A percentile compares a stretch with the other conserved stretches of the same genome.
Conservation (phyloP, 352 stramenopile genomes). For the Phytophthora tentaculata region DNA sequence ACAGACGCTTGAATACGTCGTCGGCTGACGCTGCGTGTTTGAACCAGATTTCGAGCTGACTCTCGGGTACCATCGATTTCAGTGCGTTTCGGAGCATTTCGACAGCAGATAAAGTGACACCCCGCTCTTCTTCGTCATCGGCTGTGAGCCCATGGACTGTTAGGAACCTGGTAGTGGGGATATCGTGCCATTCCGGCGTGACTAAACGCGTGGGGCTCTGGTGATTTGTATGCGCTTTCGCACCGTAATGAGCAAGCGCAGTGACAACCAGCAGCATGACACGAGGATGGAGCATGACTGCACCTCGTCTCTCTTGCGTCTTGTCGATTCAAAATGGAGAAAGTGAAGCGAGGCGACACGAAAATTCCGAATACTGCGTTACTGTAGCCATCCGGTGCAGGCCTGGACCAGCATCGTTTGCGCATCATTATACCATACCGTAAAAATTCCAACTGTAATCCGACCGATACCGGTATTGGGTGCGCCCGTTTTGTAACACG, state of each 20-base stretch:
- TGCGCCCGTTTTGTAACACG: too few relatives aligned
- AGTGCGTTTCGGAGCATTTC: neutral
- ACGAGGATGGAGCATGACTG: neutral
- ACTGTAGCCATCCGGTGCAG: too few relatives aligned
- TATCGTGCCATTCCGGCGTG: neutral
- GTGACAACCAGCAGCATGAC: neutral
- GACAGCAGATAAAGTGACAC: neutral
- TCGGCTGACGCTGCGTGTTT: constrained; percentile 8
- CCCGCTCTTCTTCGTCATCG: constrained; percentile 10
- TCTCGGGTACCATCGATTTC: constrained; percentile 1
- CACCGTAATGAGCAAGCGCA: neutral
- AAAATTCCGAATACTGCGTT: neutral
- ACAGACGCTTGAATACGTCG: constrained; percentile 3
- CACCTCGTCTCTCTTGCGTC: neutral
- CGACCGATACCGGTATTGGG: too few relatives aligned
- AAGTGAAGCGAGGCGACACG: neutral
- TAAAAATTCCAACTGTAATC: too few relatives aligned
- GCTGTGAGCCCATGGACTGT: neutral
- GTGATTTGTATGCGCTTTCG: neutral
- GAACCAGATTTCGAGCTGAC: constrained; percentile 7
- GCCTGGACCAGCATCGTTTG: too few relatives aligned
- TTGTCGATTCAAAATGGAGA: neutral
- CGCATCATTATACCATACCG: too few relatives aligned
- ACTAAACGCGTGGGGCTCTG: neutral
- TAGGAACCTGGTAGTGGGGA: neutral